Conservation (phyloP, 768 basidiomycete species). For the Tephrocybe sp. region DNA sequence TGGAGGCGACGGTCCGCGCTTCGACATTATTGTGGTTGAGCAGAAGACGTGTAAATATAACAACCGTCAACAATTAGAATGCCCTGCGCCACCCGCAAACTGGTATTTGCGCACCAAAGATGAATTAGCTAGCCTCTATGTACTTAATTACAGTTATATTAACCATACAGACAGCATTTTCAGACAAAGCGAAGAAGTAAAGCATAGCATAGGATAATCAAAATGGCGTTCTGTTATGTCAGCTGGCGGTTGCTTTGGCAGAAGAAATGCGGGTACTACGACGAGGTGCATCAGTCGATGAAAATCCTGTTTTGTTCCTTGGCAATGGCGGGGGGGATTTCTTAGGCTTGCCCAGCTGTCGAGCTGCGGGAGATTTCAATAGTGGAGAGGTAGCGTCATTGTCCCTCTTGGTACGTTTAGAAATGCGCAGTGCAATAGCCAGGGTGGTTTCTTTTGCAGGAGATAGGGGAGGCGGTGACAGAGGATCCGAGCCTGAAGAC, state of each 20-base stretch:
- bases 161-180: too few relatives aligned
- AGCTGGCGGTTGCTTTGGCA: too few relatives aligned
- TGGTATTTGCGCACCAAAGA: not conserved
- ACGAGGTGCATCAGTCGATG: not conserved
- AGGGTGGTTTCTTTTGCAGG: too few relatives aligned
- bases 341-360: not conserved
- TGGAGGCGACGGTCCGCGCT: constrained; percentile 64
- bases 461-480: not conserved
- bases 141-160: not conserved
- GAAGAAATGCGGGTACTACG: too few relatives aligned
- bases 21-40: constrained; percentile 60
- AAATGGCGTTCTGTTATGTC: too few relatives aligned
- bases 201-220: too few relatives aligned
- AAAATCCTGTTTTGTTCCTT: not conserved
- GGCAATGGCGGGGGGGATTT: not conserved
- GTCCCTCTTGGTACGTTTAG: not conserved
- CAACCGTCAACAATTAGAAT: constrained; percentile 8
- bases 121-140: not conserved
- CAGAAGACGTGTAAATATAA: constrained; percentile 9
- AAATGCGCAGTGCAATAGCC: not conserved
- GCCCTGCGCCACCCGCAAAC: not conserved
- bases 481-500: not conserved
- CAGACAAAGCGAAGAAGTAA: too few relatives aligned
- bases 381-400: not conserved
- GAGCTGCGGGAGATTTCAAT: not conserved